Percentiles rank a stretch among this genome's conserved stretches.
These are phyloP conservation scores for Corylus americana DNA, from an alignment of 306 rosid genomes.

Conservation along the genomic window DNA sequence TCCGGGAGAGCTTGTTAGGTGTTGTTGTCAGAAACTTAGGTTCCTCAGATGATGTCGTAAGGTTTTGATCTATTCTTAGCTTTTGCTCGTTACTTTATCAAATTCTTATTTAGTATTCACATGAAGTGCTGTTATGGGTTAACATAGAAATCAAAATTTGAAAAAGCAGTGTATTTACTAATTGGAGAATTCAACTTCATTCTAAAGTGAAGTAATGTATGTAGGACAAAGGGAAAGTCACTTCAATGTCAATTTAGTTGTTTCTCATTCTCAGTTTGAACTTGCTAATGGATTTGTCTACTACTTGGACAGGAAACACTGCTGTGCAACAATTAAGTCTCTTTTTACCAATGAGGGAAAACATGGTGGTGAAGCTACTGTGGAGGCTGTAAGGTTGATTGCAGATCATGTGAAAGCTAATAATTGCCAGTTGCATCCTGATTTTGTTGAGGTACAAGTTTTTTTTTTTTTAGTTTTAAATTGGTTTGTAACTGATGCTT, in stretches of 20 bases:
- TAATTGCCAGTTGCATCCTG: constrained; percentile 82
- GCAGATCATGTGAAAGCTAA: constrained; percentile 75
- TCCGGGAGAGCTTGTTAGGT: constrained; percentile 71
- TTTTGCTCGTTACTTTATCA: neutral
- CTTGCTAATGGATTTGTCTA: constrained; percentile 7
- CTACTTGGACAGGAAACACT: constrained; percentile 65
- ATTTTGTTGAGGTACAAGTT: constrained; percentile 63
- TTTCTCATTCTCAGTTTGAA: neutral
- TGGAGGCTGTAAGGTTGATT: constrained; percentile 89
- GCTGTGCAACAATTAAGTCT: constrained; percentile 72
- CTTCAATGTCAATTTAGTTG: neutral
- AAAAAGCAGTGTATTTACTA: neutral
- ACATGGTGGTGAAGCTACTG: constrained; percentile 87
- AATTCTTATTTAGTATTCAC: constrained; percentile 5
- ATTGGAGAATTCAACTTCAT: constrained; percentile 3
- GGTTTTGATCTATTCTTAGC: constrained; percentile 50
- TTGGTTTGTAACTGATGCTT: neutral
- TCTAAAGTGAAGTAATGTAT: constrained; percentile 7
- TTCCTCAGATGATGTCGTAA: constrained; percentile 64
- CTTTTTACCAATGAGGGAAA: constrained; percentile 83
- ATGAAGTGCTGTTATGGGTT: constrained; percentile 1
- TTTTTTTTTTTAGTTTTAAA: neutral
- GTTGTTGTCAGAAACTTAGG: constrained; percentile 70
- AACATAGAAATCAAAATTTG: constrained; percentile 4
- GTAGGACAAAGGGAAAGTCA: constrained; percentile 1